Evolutionary conservation across 1,284 basidiomycete genomes (phyloP).

Genomic region (Singerocomus inundabilis): DNA sequence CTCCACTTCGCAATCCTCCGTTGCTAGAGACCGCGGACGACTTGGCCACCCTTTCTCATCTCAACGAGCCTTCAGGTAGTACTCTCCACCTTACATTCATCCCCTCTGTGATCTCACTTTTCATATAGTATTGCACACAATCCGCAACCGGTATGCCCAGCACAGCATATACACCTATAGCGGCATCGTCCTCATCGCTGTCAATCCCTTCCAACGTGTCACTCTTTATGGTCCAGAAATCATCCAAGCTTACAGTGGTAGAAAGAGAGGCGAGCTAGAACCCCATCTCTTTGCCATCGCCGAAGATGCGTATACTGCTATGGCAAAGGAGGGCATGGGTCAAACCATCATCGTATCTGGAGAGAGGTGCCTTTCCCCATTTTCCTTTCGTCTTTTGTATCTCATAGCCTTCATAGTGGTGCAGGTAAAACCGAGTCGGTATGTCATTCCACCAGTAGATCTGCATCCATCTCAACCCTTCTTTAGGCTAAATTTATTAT

Average conservation of each 20-base stretch:
- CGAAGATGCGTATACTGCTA: slow-evolving; percentile 97
- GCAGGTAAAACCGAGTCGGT: slow-evolving; percentile 99
- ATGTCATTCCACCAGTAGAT: slow-evolving; percentile 27
- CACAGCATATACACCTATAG: slow-evolving; percentile 99
- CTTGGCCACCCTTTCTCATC: slow-evolving; percentile 94
- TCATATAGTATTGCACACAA: slow-evolving; percentile 86
- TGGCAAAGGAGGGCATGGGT: slow-evolving; percentile 92
- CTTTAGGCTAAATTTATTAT: slow-evolving; percentile 96
- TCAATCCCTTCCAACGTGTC: slow-evolving; percentile 97
- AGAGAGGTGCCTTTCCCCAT: slow-evolving; percentile 69
- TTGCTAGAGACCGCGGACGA: slow-evolving; percentile 96
- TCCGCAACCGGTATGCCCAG: slow-evolving; percentile 94
- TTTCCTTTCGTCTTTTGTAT: slow-evolving; percentile 10
- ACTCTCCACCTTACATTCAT: slow-evolving; percentile 1
- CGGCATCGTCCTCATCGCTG: slow-evolving; percentile 96
- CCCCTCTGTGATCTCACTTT: neutral
- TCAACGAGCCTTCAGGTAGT: slow-evolving; percentile 96
- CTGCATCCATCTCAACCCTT: slow-evolving; percentile 4
- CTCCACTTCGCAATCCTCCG: slow-evolving; percentile 95
- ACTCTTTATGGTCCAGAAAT: slow-evolving; percentile 94
- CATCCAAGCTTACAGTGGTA: slow-evolving; percentile 95
- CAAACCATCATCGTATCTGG: slow-evolving; percentile 99
- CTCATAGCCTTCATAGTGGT: slow-evolving; percentile 58
- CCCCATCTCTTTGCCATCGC: slow-evolving; percentile 99
- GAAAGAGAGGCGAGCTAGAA: slow-evolving; percentile 92